Percentiles rank a stretch among this genome's conserved stretches.
phyloP scores from a whole-genome alignment of 78 protist species.

The Trichosphaerium sp. region DNA sequence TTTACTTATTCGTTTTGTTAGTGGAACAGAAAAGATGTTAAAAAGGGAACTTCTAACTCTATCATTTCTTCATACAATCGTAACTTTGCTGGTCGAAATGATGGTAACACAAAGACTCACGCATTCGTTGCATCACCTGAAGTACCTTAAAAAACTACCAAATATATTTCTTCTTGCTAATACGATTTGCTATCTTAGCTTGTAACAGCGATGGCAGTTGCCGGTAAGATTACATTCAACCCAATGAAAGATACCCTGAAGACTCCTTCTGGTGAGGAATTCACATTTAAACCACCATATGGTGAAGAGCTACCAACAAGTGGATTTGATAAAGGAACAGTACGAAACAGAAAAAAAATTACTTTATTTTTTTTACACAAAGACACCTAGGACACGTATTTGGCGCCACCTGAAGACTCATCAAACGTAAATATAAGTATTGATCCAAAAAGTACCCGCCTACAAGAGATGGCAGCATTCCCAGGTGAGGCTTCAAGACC shows the following conservation, averaged over 20 bases:
- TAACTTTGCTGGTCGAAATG: conserved; percentile 85
- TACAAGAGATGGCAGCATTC: conserved; percentile 81
- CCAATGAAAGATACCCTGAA: conserved; percentile 68
- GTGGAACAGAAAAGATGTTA: conserved; percentile 84
- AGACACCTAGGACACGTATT: conserved; percentile 70
- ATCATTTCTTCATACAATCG: conserved; percentile 93
- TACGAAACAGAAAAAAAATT: too few species aligned
- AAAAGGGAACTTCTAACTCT: conserved; percentile 66
- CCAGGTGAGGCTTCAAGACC: too few species aligned
- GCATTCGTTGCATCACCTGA: conserved; percentile 94
- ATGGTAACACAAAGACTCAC: conserved; percentile 81
- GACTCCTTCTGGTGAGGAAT: conserved; percentile 1
- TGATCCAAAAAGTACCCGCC: conserved; percentile 64
- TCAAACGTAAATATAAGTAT: conserved; percentile 41
- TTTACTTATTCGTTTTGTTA: background rate
- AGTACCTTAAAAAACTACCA: too few species aligned
- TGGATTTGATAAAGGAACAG: conserved; percentile 77
- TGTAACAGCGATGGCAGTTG: conserved; percentile 78
- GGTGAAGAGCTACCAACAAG: conserved; percentile 76
- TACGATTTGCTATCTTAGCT: too few species aligned
- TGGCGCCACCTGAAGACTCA: conserved; percentile 60
- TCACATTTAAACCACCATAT: conserved; percentile 59
- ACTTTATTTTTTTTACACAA: too few species aligned
- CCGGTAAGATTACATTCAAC: conserved; percentile 79
- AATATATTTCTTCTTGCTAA: too few species aligned